These are phyloP conservation scores for Clonostachys rhizophaga DNA, from an alignment of 2,329 filamentous ascomycete genomes.

Conservation along the genomic window DNA sequence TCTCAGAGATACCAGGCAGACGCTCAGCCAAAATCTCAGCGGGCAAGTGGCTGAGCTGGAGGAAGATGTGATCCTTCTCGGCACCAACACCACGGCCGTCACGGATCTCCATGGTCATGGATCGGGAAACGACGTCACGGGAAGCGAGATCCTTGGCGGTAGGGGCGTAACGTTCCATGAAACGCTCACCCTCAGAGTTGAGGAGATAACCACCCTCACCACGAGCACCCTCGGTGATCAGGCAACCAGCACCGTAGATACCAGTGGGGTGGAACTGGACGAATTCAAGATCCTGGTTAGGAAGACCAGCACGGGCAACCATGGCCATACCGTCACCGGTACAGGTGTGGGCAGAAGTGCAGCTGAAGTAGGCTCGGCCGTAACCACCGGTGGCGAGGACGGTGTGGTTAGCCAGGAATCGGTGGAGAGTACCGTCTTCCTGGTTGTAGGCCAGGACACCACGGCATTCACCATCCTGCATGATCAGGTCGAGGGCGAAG, in stretches of 20 bases:
- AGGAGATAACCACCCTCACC: slow-evolving; percentile 97
- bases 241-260: slow-evolving; percentile 96
- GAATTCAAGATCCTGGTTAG: slow-evolving; percentile 99
- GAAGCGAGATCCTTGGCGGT: slow-evolving; percentile 97
- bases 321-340: slow-evolving; percentile 99
- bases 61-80: slow-evolving; percentile 98
- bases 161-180: slow-evolving; percentile 98
- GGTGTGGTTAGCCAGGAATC: slow-evolving; percentile 95
- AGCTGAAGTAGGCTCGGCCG: slow-evolving; percentile 96
- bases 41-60: slow-evolving; percentile 93
- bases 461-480: slow-evolving; percentile 95
- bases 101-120: slow-evolving; percentile 97
- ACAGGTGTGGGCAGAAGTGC: slow-evolving; percentile 96
- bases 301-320: slow-evolving; percentile 94
- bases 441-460: slow-evolving; percentile 98
- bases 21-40: slow-evolving; percentile 90
- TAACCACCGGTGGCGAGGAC: slow-evolving; percentile 96
- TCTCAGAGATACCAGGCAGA: slow-evolving; percentile 97
- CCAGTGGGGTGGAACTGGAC: slow-evolving; percentile 99
- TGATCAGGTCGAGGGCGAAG: slow-evolving; percentile 94
- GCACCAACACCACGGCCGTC: slow-evolving; percentile 95
- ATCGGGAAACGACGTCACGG: slow-evolving; percentile 93
- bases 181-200: slow-evolving; percentile 96
- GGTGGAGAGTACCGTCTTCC: slow-evolving; percentile 95
- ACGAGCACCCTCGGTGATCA: slow-evolving; percentile 97